These are phyloP conservation scores for Candida chauliodis DNA, from an alignment of 805 yeast species.

Conservation along the genomic window DNA sequence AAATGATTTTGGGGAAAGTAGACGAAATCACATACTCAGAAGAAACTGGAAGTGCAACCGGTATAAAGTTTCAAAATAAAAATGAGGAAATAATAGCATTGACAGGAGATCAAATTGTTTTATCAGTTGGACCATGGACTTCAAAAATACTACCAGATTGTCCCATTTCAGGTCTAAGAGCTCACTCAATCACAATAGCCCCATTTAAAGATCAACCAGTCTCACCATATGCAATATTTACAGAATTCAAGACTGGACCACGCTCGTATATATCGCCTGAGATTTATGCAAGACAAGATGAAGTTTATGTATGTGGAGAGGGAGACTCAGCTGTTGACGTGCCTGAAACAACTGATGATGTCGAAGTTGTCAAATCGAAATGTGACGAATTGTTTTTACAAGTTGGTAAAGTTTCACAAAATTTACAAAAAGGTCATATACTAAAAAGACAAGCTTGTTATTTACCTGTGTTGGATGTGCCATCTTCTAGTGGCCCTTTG, in stretches of 20 bases:
- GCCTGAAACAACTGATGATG: slow-evolving; percentile 93
- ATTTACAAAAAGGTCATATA: slow-evolving; percentile 69
- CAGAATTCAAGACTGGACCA: slow-evolving; percentile 76
- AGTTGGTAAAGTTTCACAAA: slow-evolving; percentile 73
- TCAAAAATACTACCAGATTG: slow-evolving; percentile 85
- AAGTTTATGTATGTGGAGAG: slow-evolving; percentile 96
- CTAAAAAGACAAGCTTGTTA: slow-evolving; percentile 90
- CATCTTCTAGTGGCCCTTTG: slow-evolving; percentile 88
- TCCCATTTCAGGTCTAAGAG: slow-evolving; percentile 90
- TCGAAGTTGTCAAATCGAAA: slow-evolving; percentile 78
- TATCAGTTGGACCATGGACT: slow-evolving; percentile 97
- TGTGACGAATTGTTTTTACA: slow-evolving; percentile 83
- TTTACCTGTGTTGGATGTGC: slow-evolving; percentile 89
- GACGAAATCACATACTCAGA: slow-evolving; percentile 60
- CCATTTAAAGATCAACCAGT: slow-evolving; percentile 70
- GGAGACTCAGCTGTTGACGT: slow-evolving; percentile 87
- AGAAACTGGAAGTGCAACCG: slow-evolving; percentile 64
- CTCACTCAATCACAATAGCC: slow-evolving; percentile 89
- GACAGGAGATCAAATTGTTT: slow-evolving; percentile 70
- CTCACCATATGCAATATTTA: slow-evolving; percentile 91
- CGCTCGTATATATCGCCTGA: slow-evolving; percentile 82
- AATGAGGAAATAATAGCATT: slow-evolving; percentile 43
- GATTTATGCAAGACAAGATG: slow-evolving; percentile 91
- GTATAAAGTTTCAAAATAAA: slow-evolving; percentile 58
- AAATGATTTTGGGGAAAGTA: slow-evolving; percentile 81